Evolutionary conservation across 352 stramenopile species (phyloP).

Genomic region (Phytophthora parvispora): DNA sequence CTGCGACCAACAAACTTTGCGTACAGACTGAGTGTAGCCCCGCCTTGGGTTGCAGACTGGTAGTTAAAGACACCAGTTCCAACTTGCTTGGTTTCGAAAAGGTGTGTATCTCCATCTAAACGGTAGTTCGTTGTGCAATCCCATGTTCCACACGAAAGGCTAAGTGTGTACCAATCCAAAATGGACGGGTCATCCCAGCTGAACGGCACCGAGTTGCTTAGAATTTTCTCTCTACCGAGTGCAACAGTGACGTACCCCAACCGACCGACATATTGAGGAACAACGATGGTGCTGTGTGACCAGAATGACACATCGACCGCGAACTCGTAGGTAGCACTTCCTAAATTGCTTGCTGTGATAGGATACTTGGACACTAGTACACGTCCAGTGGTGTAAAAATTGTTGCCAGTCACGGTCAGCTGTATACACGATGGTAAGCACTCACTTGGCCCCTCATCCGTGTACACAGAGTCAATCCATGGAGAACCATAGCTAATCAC

Average conservation of each 20-base stretch:
- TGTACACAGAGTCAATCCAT: constrained; percentile 64
- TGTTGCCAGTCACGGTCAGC: constrained; percentile 60
- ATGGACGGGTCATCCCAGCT: constrained; percentile 69
- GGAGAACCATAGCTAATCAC: constrained; percentile 51
- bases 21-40: constrained; percentile 57
- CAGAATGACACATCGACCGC: constrained; percentile 37
- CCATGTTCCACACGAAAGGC: constrained; percentile 39
- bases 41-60: constrained; percentile 50
- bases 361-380: constrained; percentile 55
- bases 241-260: constrained; percentile 64
- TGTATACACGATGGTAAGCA: constrained; percentile 59
- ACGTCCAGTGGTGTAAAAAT: constrained; percentile 57
- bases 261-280: constrained; percentile 51
- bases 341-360: constrained; percentile 29
- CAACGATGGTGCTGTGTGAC: constrained; percentile 51
- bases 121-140: constrained; percentile 63
- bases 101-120: constrained; percentile 51
- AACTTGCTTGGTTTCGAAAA: constrained; percentile 39
- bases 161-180: constrained; percentile 68
- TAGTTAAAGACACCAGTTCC: constrained; percentile 39
- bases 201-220: constrained; percentile 65
- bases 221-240: constrained; percentile 46
- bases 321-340: constrained; percentile 28
- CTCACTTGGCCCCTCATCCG: constrained; percentile 61
- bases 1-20: constrained; percentile 65